phyloP scores from a whole-genome alignment of 2,329 filamentous ascomycete genomes.

The Cercospora janseana region DNA sequence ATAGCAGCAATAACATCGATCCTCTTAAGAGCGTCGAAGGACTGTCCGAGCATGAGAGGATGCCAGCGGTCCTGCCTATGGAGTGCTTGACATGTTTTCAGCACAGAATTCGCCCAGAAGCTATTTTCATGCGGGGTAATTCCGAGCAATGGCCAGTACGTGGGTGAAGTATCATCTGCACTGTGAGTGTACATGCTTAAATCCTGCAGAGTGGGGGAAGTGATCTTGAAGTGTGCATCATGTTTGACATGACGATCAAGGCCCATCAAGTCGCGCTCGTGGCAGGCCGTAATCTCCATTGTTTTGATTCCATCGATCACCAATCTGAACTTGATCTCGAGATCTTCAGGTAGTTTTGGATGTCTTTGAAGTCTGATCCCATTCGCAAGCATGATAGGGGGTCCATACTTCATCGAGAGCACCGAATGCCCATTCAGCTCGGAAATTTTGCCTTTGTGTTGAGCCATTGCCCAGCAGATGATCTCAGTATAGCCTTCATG shows the following conservation, averaged over 20 bases:
- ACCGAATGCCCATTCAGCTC: background rate
- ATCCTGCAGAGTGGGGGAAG: background rate
- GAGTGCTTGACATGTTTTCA: background rate
- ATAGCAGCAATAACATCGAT: background rate
- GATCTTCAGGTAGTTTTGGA: background rate
- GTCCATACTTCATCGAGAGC: background rate
- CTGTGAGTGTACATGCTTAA: background rate
- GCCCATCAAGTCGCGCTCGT: conserved; percentile 3
- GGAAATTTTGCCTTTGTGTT: background rate
- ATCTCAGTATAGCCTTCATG: background rate
- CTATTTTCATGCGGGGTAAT: background rate
- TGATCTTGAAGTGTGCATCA: background rate
- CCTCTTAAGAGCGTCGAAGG: background rate
- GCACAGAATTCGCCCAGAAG: background rate
- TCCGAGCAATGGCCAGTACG: background rate
- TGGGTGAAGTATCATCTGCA: background rate
- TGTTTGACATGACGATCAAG: background rate
- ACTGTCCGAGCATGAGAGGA: background rate
- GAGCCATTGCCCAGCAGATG: background rate
- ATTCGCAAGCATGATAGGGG: background rate
- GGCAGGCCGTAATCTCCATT: background rate
- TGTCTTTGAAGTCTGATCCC: background rate
- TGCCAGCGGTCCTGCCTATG: background rate
- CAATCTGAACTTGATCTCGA: background rate
- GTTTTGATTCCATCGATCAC: no score